Evolutionary conservation across 2,329 filamentous ascomycete genomes (phyloP), one percentile per base, ranked within the genome.

Genomic region (Beauveria australis): DNA sequence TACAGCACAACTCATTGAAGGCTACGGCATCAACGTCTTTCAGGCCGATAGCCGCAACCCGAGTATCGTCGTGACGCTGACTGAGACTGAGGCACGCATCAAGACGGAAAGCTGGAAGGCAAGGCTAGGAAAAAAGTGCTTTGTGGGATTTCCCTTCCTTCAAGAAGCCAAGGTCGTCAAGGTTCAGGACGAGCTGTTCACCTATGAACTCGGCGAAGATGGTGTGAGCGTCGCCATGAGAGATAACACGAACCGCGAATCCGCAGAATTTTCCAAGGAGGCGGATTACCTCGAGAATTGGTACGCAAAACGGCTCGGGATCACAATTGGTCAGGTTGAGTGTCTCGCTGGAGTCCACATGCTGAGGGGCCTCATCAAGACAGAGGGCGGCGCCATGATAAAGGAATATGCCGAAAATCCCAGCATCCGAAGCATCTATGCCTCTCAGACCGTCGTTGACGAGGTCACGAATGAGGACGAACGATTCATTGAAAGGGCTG

Each of bases 41-140:
- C 92, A 96, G 71, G 87, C 93, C 67, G 94, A 97, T 67, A 97
- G 92, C 71, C 88, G 91, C 54, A 97, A 97, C 70, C 92, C 97
- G 73, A 99, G 93, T 73, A 92, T 97, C 86, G 85, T 97, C 26
- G 83, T 97, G 61, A 96, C 91, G 2, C 79, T 99, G 54, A 81
- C 87, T 37, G 88, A 91, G 43, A 84, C 89, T 0, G 91, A 92
- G 64, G 75, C 78, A 61, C 86, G 88, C 41, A 86, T 88, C 53
- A 89, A 84, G 64, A 79, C 87, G 24, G 86, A 89, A 66, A 77
- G 83, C 59, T 92, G 92, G 60, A 91, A 91, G 71, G 76, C 79
- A 54, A 93, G 91, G 70, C 81, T 99, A 49, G 93, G 92, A 49
- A 84, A 93, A 73, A 86, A 87, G 63, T 92, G 96, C 62, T 91